Evolutionary conservation across 139 green algal genomes (phyloP).

Genomic region (Chlorella sp.): DNA sequence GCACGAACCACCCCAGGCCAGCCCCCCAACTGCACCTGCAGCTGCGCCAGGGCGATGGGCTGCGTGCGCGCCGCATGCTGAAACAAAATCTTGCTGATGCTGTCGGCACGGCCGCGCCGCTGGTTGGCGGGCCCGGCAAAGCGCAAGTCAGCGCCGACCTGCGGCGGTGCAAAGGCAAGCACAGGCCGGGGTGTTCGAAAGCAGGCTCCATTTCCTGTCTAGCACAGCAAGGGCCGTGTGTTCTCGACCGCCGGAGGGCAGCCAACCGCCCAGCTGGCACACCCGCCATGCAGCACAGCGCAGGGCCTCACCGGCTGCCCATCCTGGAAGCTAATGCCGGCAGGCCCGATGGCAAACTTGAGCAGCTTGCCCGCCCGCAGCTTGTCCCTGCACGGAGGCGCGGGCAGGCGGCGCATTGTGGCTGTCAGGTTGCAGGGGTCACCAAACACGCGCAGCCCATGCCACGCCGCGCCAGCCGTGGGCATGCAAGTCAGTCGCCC

Average conservation of each 20-base stretch:
- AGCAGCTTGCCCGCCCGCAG: constrained; percentile 68
- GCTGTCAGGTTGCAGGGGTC: not conserved
- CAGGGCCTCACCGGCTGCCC: constrained; percentile 46
- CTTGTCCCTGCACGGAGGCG: not conserved
- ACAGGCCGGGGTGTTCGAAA: not conserved
- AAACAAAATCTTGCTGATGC: constrained; percentile 87
- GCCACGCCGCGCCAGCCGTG: not conserved
- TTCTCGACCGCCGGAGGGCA: too few relatives aligned
- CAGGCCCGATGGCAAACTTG: constrained; percentile 66
- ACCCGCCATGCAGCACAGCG: not conserved
- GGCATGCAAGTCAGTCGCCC: not conserved
- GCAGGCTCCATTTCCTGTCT: too few relatives aligned
- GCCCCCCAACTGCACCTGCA: constrained; percentile 14
- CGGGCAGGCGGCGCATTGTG: not conserved
- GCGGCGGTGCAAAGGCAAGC: not conserved
- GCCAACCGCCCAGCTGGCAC: not conserved
- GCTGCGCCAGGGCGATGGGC: constrained; percentile 59
- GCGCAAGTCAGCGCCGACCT: constrained; percentile 68
- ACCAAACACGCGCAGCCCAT: not conserved
- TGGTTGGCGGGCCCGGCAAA: constrained; percentile 68
- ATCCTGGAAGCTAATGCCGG: constrained; percentile 48
- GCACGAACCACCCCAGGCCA: too few relatives aligned
- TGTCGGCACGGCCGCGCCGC: constrained; percentile 78
- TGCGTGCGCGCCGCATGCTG: constrained; percentile 72
- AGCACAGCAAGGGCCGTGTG: too few relatives aligned